Percentiles rank a stretch among this genome's conserved stretches.
phyloP scores from a whole-genome alignment of 768 basidiomycete species.

The Myochromella boudieri region DNA sequence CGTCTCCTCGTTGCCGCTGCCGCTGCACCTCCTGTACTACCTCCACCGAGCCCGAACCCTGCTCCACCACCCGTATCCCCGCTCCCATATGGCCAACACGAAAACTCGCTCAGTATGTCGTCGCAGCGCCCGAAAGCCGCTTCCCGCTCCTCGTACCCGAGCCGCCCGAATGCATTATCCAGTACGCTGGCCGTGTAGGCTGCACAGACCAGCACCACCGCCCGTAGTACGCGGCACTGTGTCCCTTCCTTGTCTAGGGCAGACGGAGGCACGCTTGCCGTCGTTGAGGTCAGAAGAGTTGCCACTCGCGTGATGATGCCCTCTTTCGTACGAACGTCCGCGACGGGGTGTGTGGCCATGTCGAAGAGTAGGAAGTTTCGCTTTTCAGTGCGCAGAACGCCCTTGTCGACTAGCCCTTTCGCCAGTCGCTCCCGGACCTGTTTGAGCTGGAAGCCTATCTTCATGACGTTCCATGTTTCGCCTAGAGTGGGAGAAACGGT shows the following conservation, averaged over 20 bases:
- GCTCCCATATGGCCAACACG: constrained; percentile 82
- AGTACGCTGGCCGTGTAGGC: constrained; percentile 94
- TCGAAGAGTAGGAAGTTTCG: constrained; percentile 98
- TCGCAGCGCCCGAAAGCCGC: constrained; percentile 92
- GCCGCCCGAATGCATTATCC: constrained; percentile 87
- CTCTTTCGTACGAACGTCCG: constrained; percentile 90
- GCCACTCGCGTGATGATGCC: constrained; percentile 75
- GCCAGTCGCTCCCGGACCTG: constrained; percentile 97
- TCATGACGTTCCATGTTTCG: constrained; percentile 99
- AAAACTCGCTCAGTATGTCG: constrained; percentile 91
- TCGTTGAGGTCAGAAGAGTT: constrained; percentile 78
- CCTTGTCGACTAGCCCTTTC: constrained; percentile 97
- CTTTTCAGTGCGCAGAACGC: constrained; percentile 97
- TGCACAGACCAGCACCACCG: constrained; percentile 85
- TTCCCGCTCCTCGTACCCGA: constrained; percentile 93
- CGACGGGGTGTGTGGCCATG: constrained; percentile 99
- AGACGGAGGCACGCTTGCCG: constrained; percentile 71
- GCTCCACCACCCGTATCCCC: constrained; percentile 26
- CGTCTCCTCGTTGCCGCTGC: constrained; percentile 34
- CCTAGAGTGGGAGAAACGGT: constrained; percentile 44
- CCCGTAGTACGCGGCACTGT: constrained; percentile 76
- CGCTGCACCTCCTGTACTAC: constrained; percentile 20
- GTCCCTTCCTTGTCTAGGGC: constrained; percentile 79
- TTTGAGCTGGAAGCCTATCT: constrained; percentile 98
- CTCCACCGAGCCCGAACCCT: constrained; percentile 17